phyloP scores from a whole-genome alignment of 1,139 yeast species.

The Arxiozyma telluris region DNA sequence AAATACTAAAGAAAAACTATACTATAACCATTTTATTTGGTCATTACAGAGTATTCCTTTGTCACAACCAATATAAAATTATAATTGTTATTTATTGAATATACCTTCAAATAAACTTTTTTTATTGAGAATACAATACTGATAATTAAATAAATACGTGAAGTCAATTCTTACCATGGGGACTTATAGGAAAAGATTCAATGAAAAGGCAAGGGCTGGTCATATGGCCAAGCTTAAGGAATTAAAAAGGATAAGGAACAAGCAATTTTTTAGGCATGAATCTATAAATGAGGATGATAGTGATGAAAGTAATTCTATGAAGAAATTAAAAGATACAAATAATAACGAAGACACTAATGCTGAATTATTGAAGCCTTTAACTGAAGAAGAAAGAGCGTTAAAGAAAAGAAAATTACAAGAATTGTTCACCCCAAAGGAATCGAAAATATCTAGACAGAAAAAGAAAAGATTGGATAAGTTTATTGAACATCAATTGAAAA shows the following conservation, averaged over 20 bases:
- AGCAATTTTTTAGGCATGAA: constrained; percentile 47
- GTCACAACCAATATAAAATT: background rate
- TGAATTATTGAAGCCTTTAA: constrained; percentile 45
- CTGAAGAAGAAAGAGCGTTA: constrained; percentile 47
- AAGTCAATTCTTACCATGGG: constrained; percentile 46
- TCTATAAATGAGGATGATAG: constrained; percentile 32
- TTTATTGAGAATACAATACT: too few relatives aligned
- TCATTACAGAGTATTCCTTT: background rate
- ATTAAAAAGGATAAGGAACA: constrained; percentile 57
- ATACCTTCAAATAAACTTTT: too few relatives aligned
- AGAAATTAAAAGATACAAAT: constrained; percentile 16
- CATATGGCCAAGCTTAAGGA: constrained; percentile 75
- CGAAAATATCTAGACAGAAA: constrained; percentile 64
- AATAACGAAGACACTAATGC: constrained; percentile 45
- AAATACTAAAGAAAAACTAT: too few relatives aligned
- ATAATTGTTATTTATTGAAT: too few relatives aligned
- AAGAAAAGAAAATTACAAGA: constrained; percentile 58
- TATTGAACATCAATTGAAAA: constrained; percentile 77
- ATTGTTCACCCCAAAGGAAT: constrained; percentile 43
- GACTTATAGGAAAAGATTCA: constrained; percentile 68
- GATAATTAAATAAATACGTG: too few relatives aligned
- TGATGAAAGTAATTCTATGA: constrained; percentile 16
- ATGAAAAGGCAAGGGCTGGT: constrained; percentile 80
- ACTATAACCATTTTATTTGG: too few relatives aligned
- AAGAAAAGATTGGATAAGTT: constrained; percentile 70